Evolutionary conservation across 169 alveolate genomes (phyloP).

Genomic region (Perkinsus chesapeaki): DNA sequence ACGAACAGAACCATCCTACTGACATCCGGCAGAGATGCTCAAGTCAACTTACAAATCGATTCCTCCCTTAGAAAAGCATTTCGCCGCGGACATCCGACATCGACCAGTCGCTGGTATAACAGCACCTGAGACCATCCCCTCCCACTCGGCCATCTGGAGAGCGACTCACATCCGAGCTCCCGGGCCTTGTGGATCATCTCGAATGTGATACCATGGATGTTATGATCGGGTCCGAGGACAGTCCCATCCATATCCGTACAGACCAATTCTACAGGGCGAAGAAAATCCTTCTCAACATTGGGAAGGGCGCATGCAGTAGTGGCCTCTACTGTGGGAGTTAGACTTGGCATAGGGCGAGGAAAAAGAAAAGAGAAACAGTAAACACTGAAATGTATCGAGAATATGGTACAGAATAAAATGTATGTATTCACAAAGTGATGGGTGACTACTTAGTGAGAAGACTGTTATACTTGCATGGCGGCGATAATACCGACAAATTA

Average conservation of each 20-base stretch:
- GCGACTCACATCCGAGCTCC: neutral
- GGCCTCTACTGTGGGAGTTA: neutral
- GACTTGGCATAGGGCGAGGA: neutral
- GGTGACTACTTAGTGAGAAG: too few relatives aligned
- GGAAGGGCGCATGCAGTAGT: neutral
- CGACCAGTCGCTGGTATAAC: neutral
- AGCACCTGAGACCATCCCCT: neutral
- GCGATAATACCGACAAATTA: too few relatives aligned
- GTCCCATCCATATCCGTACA: neutral
- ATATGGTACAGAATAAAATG: neutral
- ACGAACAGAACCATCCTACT: neutral
- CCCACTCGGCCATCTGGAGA: neutral
- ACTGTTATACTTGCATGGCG: too few relatives aligned
- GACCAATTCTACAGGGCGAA: neutral
- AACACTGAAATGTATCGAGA: neutral
- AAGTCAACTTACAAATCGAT: neutral
- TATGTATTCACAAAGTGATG: too few relatives aligned
- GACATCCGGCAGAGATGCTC: neutral
- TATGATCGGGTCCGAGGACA: neutral
- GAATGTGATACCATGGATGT: neutral
- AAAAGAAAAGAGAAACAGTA: neutral
- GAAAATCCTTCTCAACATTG: neutral
- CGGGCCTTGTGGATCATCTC: neutral
- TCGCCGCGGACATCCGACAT: neutral
- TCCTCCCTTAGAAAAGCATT: neutral